These are phyloP conservation scores for Rhizophlyctis rosea DNA, from an alignment of 192 early-diverging fungal species.

Conservation along the genomic window DNA sequence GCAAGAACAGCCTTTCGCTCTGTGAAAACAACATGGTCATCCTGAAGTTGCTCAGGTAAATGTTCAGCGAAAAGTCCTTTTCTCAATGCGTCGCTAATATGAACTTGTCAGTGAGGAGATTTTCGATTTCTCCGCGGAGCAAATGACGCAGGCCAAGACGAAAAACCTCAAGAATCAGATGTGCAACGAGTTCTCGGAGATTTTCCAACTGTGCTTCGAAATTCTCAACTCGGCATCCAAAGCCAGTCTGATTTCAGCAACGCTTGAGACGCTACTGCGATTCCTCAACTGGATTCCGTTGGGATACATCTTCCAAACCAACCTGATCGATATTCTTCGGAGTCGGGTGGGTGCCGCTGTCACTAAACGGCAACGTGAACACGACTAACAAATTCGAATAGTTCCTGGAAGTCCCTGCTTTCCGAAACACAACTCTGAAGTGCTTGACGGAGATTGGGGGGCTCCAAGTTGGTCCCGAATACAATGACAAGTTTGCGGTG, in stretches of 20 bases:
- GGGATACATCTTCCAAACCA: constrained; percentile 96
- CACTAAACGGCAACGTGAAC: neutral
- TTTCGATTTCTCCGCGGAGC: constrained; percentile 98
- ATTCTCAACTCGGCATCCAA: constrained; percentile 90
- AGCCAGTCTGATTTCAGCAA: constrained; percentile 84
- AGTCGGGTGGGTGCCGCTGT: constrained; percentile 57
- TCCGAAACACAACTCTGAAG: constrained; percentile 91
- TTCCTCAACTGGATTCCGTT: constrained; percentile 99
- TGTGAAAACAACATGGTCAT: constrained; percentile 99
- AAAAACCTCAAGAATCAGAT: constrained; percentile 92
- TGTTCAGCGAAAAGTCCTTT: constrained; percentile 1
- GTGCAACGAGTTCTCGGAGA: constrained; percentile 92
- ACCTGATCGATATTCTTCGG: constrained; percentile 80
- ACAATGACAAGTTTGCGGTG: constrained; percentile 81
- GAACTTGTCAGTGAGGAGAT: constrained; percentile 82
- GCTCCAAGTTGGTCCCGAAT: constrained; percentile 71
- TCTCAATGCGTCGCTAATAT: constrained; percentile 4
- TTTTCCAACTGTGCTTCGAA: constrained; percentile 92
- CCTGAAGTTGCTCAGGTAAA: constrained; percentile 89
- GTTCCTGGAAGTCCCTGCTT: constrained; percentile 83
- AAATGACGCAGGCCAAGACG: constrained; percentile 95
- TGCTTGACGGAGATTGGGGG: constrained; percentile 97
- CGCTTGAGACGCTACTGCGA: constrained; percentile 88
- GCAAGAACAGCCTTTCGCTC: constrained; percentile 83
- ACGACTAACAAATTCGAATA: constrained; percentile 20